Evolutionary conservation across 805 yeast species (phyloP).

Genomic region (Wickerhamiella musiphila): DNA sequence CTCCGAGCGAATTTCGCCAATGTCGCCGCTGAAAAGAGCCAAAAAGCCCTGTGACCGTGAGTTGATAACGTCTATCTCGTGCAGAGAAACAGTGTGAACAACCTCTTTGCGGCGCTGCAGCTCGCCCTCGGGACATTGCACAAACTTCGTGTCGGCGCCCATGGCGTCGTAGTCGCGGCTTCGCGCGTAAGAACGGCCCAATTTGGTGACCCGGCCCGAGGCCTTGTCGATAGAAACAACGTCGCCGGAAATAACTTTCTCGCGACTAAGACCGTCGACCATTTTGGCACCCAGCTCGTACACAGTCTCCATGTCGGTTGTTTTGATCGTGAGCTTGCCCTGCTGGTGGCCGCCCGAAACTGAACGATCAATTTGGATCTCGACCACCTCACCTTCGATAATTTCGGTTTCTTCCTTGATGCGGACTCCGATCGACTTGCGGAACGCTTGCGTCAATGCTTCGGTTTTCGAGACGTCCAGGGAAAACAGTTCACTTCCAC

Average conservation of each 20-base stretch:
- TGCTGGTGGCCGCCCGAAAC: slow-evolving; percentile 96
- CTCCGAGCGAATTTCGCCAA: slow-evolving; percentile 93
- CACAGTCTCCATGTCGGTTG: slow-evolving; percentile 97
- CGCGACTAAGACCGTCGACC: slow-evolving; percentile 88
- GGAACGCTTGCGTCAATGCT: slow-evolving; percentile 87
- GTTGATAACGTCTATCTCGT: slow-evolving; percentile 94
- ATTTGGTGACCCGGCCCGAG: slow-evolving; percentile 79
- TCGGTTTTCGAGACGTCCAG: slow-evolving; percentile 90
- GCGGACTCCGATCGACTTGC: slow-evolving; percentile 87
- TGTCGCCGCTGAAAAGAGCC: slow-evolving; percentile 88
- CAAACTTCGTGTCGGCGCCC: slow-evolving; percentile 96
- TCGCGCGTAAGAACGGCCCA: slow-evolving; percentile 90
- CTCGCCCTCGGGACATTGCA: slow-evolving; percentile 98
- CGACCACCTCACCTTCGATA: slow-evolving; percentile 97
- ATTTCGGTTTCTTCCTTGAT: slow-evolving; percentile 95
- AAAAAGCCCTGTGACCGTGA: slow-evolving; percentile 95
- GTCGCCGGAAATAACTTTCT: slow-evolving; percentile 93
- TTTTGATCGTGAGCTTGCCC: slow-evolving; percentile 90
- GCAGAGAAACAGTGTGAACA: slow-evolving; percentile 93
- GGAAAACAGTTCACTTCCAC: slow-evolving; percentile 86
- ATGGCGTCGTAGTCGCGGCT: slow-evolving; percentile 97
- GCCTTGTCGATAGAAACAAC: slow-evolving; percentile 91
- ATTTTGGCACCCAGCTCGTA: slow-evolving; percentile 87
- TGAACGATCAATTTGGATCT: slow-evolving; percentile 82
- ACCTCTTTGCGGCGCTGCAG: slow-evolving; percentile 89